Conservation (phyloP, 2,329 filamentous ascomycete species). For the Neofusicoccum sp. region DNA sequence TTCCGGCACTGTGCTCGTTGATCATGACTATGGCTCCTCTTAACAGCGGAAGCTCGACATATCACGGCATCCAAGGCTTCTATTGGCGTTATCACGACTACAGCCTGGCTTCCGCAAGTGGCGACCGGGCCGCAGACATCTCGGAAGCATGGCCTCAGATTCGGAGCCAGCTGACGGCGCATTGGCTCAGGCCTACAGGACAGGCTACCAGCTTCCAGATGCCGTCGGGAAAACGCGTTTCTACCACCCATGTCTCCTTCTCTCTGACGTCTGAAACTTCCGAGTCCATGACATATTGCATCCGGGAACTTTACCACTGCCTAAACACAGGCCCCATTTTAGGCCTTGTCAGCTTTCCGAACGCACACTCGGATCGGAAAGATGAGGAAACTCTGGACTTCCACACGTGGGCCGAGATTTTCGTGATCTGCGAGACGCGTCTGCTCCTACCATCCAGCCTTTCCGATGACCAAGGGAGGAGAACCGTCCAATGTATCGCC, state of each 20-base stretch:
- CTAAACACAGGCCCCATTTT: not conserved
- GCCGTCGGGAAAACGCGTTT: not conserved
- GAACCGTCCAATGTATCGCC: conserved; percentile 27
- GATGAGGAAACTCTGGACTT: conserved; percentile 6
- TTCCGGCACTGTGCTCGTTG: not conserved
- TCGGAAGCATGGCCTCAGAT: not conserved
- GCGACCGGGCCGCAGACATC: conserved; percentile 19
- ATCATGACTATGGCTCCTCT: conserved; percentile 31
- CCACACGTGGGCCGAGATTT: conserved; percentile 32
- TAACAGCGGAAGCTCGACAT: conserved; percentile 34
- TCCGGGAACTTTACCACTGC: not conserved
- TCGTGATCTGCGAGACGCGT: conserved; percentile 33
- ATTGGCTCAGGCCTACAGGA: not conserved
- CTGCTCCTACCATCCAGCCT: conserved; percentile 26
- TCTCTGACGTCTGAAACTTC: not conserved
- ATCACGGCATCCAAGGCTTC: conserved; percentile 33
- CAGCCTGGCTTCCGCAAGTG: conserved; percentile 31
- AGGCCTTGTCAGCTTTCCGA: conserved; percentile 1
- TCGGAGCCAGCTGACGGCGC: not conserved
- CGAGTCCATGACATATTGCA: not conserved
- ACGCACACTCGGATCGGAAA: not conserved
- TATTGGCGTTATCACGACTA: conserved; percentile 33
- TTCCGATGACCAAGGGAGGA: conserved; percentile 27
- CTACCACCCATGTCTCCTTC: not conserved
- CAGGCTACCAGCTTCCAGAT: not conserved